Conservation (phyloP, 306 rosid genomes). For the Heteromeles arbutifolia region DNA sequence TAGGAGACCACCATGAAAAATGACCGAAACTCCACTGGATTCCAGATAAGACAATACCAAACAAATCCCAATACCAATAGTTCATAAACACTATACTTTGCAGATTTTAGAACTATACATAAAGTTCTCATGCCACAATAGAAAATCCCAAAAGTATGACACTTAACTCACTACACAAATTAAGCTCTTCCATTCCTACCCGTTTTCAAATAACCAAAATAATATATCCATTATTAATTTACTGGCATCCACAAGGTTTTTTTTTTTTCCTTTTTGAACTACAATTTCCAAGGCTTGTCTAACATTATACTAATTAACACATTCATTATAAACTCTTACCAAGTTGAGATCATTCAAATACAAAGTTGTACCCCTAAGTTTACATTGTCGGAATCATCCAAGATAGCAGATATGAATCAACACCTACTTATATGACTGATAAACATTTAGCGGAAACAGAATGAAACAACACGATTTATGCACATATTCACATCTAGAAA, state of each 20-base stretch:
- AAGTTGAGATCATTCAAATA: not conserved
- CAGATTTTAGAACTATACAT: not conserved
- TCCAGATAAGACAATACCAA: not conserved
- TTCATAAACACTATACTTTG: not conserved
- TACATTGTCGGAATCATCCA: not conserved
- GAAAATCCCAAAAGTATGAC: not conserved
- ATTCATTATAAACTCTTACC: not conserved
- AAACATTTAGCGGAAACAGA: not conserved
- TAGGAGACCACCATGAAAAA: not conserved
- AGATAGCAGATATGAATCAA: not conserved
- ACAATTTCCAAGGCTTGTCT: no score
- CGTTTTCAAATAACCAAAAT: not conserved
- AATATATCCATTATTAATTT: not conserved
- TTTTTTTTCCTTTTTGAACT: not conserved
- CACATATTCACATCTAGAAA: not conserved
- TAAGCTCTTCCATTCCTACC: not conserved
- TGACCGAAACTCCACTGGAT: not conserved
- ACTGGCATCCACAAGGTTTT: not conserved
- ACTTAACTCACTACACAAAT: not conserved
- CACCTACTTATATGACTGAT: not conserved
- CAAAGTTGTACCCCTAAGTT: not conserved
- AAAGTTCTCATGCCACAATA: not conserved
- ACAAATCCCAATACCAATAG: no score
- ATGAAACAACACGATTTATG: not conserved
- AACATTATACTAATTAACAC: not conserved